A percentile compares a stretch with the other conserved stretches of the same genome.
Evolutionary conservation across 2,329 filamentous ascomycete species (phyloP).

Genomic region (Macrophomina pseudophaseolina): DNA sequence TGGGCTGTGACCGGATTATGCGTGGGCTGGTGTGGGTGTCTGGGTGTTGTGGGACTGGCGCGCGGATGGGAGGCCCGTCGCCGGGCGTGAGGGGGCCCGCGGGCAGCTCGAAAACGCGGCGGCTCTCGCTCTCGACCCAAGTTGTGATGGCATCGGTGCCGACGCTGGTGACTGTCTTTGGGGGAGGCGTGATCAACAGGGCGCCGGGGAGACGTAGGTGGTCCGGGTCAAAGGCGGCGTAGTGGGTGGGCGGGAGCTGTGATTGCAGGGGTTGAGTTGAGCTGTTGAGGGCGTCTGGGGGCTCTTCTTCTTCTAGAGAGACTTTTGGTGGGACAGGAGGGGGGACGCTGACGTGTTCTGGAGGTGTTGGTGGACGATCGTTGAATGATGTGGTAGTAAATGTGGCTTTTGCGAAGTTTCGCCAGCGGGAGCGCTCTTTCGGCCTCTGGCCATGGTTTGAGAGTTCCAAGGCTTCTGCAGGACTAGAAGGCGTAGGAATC

Average conservation of each 20-base stretch:
- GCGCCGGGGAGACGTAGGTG: constrained; percentile 20
- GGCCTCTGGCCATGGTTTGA: not conserved
- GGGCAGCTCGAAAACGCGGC: constrained; percentile 18
- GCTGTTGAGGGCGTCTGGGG: constrained; percentile 12
- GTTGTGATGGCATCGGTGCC: constrained; percentile 16
- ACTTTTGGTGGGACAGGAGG: not conserved
- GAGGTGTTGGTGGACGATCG: not conserved
- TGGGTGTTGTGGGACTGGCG: not conserved
- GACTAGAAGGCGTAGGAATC: not conserved
- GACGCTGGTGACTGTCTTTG: constrained; percentile 9
- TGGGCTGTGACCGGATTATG: not conserved
- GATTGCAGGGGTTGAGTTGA: not conserved
- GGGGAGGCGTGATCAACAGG: constrained; percentile 4
- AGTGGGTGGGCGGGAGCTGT: constrained; percentile 11
- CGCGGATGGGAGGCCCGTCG: not conserved
- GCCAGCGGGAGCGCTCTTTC: constrained; percentile 7
- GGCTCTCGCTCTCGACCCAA: constrained; percentile 5
- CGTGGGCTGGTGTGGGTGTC: not conserved
- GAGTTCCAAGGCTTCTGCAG: not conserved
- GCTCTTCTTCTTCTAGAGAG: constrained; percentile 11
- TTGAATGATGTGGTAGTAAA: not conserved
- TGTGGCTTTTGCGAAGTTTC: not conserved
- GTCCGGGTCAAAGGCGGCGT: constrained; percentile 22
- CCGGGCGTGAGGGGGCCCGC: constrained; percentile 11
- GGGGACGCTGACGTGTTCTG: not conserved